Evolutionary conservation across 129 eudicot genomes (phyloP).

Genomic region (Tanacetum coccineum): DNA sequence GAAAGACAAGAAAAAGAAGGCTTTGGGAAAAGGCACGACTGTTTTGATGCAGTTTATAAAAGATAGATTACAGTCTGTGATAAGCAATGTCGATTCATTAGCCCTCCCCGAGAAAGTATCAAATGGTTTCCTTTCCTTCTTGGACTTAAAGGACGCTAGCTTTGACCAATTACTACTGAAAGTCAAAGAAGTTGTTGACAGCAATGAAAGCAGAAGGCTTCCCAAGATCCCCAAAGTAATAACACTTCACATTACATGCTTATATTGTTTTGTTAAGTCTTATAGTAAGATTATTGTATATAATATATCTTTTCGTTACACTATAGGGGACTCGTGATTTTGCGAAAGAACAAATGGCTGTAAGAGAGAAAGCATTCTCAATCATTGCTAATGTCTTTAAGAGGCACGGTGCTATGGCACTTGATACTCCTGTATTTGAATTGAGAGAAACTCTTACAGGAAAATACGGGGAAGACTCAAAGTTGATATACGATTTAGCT

Average conservation of each 20-base stretch:
- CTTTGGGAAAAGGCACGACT: slow-evolving; percentile 76
- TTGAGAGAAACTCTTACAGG: slow-evolving; percentile 90
- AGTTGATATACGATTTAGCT: slow-evolving; percentile 87
- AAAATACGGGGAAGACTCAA: slow-evolving; percentile 96
- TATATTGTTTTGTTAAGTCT: not conserved
- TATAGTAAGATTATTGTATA: not conserved
- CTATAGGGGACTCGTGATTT: slow-evolving; percentile 94
- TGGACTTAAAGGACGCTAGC: slow-evolving; percentile 44
- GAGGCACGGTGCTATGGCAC: slow-evolving; percentile 86
- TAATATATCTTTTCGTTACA: slow-evolving; percentile 8
- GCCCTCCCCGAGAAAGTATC: slow-evolving; percentile 32
- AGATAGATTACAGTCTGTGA: slow-evolving; percentile 40
- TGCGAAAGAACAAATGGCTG: slow-evolving; percentile 89
- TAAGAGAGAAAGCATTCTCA: slow-evolving; percentile 78
- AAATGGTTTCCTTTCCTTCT: slow-evolving; percentile 36
- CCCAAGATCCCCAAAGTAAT: slow-evolving; percentile 88
- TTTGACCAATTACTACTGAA: slow-evolving; percentile 45
- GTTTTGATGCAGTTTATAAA: slow-evolving; percentile 56
- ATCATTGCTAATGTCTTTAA: slow-evolving; percentile 65
- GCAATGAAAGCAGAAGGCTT: slow-evolving; percentile 87
- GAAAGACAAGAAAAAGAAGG: slow-evolving; percentile 64
- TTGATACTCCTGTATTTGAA: slow-evolving; percentile 97
- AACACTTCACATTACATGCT: not conserved
- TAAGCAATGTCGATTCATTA: slow-evolving; percentile 22
- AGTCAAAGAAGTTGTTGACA: slow-evolving; percentile 81